Percentiles rank a stretch among this genome's conserved stretches.
These are phyloP conservation scores for Bacidia rubella DNA, from an alignment of 495 filamentous ascomycete genomes.

Conservation along the genomic window DNA sequence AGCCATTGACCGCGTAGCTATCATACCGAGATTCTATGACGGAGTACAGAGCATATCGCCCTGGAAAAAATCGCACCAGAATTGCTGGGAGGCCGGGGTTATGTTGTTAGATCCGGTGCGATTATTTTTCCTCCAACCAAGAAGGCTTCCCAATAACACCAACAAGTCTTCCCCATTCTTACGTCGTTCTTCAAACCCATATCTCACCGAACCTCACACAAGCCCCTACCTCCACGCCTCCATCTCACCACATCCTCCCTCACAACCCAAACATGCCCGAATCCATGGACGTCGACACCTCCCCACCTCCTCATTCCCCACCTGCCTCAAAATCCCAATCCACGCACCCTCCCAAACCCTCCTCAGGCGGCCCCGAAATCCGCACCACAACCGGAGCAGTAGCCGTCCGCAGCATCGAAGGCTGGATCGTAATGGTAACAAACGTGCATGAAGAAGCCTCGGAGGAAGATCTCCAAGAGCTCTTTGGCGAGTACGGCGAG, in stretches of 20 bases:
- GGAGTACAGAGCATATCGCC: no score
- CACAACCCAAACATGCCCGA: constrained; percentile 40
- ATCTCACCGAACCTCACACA: not conserved
- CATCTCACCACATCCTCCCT: constrained; percentile 28
- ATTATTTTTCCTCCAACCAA: no score
- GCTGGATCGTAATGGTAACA: constrained; percentile 94
- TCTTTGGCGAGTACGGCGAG: constrained; percentile 91
- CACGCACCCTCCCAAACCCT: constrained; percentile 27
- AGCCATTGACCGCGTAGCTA: no score
- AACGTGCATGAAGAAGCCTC: constrained; percentile 97
- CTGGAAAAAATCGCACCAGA: no score
- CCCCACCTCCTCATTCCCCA: constrained; percentile 31
- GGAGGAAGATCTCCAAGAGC: constrained; percentile 88
- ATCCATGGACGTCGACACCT: constrained; percentile 66
- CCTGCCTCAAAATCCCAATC: constrained; percentile 20
- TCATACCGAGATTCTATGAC: no score
- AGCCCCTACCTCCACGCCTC: not conserved
- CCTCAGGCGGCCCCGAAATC: constrained; percentile 46
- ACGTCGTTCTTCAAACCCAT: no score
- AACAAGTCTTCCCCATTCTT: no score
- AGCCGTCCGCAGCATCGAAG: constrained; percentile 94
- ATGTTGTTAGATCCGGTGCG: no score
- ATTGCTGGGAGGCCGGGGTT: no score
- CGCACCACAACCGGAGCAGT: constrained; percentile 69
- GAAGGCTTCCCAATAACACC: no score